Base-by-base conservation (phyloP, 176 grass and related monocot species). In the Triticum timopheevii region DNA sequence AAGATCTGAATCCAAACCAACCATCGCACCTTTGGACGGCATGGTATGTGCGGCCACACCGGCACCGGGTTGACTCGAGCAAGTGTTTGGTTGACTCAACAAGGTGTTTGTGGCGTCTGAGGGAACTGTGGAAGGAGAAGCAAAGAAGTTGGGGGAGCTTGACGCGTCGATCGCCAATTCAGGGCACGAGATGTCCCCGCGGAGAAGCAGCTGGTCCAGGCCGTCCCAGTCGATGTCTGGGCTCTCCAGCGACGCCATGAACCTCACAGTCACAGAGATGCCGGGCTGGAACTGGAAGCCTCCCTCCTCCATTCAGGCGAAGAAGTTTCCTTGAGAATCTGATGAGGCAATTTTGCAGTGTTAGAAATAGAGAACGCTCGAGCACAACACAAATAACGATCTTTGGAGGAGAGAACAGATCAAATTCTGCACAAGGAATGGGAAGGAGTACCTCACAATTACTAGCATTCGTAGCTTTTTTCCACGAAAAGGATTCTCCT, bases 231-330 rank as follows among this genome's bases (percentile, higher is more conserved):
- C 8, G 39, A 40, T 40, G 39, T 40, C 39, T 9, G 8, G 2
- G 17, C 87, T 87, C 70, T 88, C 88, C 0, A 88, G 87, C 17
- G 92, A 89, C 24, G 86, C 28, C 45, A 61, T 84, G 69, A 73
- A 33, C 19, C 58, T 77, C 68, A 86, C 34, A 30, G 89, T 30
- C 28, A 30, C 28, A 95, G 74, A 86, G 2, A 6, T 71, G 81
- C 72, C 76, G 31, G 79, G 73, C 38, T 39, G 38, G 34, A 34
- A 34, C 65, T 83, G 86, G 87, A 72, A 80, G 80, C 36, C 80
- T 83, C 61, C 89, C 83, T 77, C 93, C 73, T 93, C 93, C 95
- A 93, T 91, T 30, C 86, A 87, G 91, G 80, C 63, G 9, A 40
- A 40, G 83, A 83, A 68, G 13, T 39, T 74, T 78, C 40, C 75